A percentile compares a stretch with the other conserved stretches of the same genome.
These are phyloP conservation scores for Arthrobotrys sinensis DNA, from an alignment of 2,329 filamentous ascomycete species.

Conservation along the genomic window DNA sequence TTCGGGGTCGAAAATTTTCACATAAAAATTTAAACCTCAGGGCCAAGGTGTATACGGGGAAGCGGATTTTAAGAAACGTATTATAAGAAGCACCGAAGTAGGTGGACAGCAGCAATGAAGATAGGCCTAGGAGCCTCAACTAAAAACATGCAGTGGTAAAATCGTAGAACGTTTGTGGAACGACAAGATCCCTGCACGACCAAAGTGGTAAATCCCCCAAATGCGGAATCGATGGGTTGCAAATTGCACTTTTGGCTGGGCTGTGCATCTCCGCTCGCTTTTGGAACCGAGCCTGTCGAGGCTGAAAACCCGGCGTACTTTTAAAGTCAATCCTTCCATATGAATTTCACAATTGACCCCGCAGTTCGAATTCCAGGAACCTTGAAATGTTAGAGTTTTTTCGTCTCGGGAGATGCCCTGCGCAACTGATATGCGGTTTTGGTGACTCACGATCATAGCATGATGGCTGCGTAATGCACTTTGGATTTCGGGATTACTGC, in stretches of 20 bases:
- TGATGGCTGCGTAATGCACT: conserved; percentile 40
- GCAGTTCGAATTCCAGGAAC: conserved; percentile 6
- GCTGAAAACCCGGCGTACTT: conserved; percentile 50
- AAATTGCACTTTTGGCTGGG: conserved; percentile 16
- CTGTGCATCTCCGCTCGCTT: conserved; percentile 18
- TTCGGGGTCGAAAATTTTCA: no score
- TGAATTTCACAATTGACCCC: conserved; percentile 5
- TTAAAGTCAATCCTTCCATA: conserved; percentile 38
- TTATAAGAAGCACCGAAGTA: no score
- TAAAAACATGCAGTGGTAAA: not conserved
- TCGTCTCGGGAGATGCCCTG: not conserved
- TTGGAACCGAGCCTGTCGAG: conserved; percentile 23
- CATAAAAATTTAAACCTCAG: no score
- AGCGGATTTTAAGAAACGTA: no score
- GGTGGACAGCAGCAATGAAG: no score
- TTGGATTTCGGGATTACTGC: conserved; percentile 19
- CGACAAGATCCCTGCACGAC: conserved; percentile 13
- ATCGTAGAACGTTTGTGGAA: conserved; percentile 3
- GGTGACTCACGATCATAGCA: conserved; percentile 49
- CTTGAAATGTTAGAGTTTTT: conserved; percentile 18
- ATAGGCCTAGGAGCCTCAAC: no score
- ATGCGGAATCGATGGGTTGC: not conserved
- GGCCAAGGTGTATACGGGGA: no score
- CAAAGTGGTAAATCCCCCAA: conserved; percentile 14
- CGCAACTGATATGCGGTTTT: conserved; percentile 23